Conservation (phyloP, 2,329 filamentous ascomycete species). For the Apiospora sp. region DNA sequence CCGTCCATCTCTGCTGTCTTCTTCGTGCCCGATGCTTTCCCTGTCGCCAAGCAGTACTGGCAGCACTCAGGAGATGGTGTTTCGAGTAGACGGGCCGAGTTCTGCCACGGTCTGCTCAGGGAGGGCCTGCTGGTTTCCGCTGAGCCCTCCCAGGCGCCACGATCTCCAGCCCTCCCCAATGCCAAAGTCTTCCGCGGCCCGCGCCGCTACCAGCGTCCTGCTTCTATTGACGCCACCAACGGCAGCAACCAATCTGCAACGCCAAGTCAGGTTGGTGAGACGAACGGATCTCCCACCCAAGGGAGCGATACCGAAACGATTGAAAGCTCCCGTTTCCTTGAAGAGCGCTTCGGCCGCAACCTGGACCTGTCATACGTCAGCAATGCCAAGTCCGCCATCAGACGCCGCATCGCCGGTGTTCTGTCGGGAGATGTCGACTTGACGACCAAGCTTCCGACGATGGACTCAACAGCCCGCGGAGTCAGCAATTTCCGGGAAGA, state of each 20-base stretch:
- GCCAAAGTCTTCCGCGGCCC: conserved; percentile 71
- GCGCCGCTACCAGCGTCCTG: conserved; percentile 75
- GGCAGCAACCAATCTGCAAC: conserved; percentile 34
- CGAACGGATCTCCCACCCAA: conserved; percentile 28
- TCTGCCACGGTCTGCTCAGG: conserved; percentile 78
- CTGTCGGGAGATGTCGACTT: conserved; percentile 77
- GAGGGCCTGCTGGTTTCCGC: conserved; percentile 65
- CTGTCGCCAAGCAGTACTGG: conserved; percentile 92
- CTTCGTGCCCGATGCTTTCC: conserved; percentile 71
- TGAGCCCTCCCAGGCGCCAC: conserved; percentile 33
- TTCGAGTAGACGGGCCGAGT: conserved; percentile 90
- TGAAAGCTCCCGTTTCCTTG: conserved; percentile 83
- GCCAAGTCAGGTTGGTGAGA: conserved; percentile 24
- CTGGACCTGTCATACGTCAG: conserved; percentile 80
- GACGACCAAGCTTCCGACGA: conserved; percentile 56
- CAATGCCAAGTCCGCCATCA: conserved; percentile 85
- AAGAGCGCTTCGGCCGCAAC: conserved; percentile 94
- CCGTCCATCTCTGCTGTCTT: conserved; percentile 75
- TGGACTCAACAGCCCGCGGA: conserved; percentile 59
- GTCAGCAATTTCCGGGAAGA: conserved; percentile 76
- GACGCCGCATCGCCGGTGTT: conserved; percentile 86
- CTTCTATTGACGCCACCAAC: conserved; percentile 49
- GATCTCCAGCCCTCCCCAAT: not conserved
- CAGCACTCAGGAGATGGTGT: conserved; percentile 94
- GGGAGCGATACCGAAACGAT: conserved; percentile 50